These are phyloP conservation scores for Mucor racemosus DNA, from an alignment of 371 early-diverging fungal species.

Conservation along the genomic window DNA sequence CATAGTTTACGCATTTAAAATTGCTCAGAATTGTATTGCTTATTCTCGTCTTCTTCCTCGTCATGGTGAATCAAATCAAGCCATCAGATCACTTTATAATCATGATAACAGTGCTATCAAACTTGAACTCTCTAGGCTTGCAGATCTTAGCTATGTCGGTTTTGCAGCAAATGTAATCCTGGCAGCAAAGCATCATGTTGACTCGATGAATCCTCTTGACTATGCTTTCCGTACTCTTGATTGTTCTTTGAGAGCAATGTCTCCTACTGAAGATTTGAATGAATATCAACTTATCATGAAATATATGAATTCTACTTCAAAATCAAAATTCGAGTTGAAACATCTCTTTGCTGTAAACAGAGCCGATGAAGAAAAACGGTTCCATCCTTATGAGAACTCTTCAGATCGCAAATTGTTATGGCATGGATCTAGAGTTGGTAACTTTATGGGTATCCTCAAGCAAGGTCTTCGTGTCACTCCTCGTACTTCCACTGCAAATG, in stretches of 20 bases:
- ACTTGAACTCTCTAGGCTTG: conserved; percentile 36
- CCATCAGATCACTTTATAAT: neutral
- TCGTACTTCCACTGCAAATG: conserved; percentile 24
- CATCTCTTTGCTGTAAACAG: conserved; percentile 43
- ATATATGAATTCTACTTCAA: conserved; percentile 47
- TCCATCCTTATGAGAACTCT: conserved; percentile 28
- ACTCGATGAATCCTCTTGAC: conserved; percentile 52
- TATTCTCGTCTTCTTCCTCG: conserved; percentile 27
- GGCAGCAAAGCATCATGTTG: conserved; percentile 51
- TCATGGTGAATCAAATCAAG: neutral
- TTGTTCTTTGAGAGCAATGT: conserved; percentile 39
- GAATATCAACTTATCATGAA: conserved; percentile 46
- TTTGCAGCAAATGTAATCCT: conserved; percentile 56
- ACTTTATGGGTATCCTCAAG: conserved; percentile 52
- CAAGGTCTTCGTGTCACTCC: conserved; percentile 52
- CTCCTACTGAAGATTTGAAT: neutral
- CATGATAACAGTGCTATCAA: conserved; percentile 13
- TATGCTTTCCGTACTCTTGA: conserved; percentile 53
- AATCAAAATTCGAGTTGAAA: conserved; percentile 40
- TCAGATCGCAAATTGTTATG: conserved; percentile 51
- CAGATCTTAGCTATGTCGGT: conserved; percentile 51
- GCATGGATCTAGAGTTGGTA: conserved; percentile 55
- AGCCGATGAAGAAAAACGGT: conserved; percentile 32
- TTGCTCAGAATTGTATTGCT: conserved; percentile 24
- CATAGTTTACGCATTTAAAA: conserved; percentile 15